Evolutionary conservation across 768 basidiomycete genomes (phyloP).

Genomic region (Clathrus columnatus): DNA sequence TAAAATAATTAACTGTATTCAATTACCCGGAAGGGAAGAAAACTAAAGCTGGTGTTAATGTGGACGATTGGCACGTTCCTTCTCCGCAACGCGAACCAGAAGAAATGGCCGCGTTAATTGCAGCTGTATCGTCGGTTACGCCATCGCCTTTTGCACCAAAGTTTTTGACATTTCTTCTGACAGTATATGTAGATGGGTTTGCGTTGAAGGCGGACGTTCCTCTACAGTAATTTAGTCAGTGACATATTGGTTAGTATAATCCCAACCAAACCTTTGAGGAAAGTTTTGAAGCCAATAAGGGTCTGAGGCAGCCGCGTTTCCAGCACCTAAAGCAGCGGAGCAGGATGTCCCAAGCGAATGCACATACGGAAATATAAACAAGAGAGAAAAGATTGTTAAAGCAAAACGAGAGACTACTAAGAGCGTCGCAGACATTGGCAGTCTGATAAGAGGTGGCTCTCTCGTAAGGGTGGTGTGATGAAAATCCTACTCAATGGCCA

Average conservation of each 20-base stretch:
- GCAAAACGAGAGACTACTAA: not conserved
- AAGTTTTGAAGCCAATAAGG: slow-evolving; percentile 8
- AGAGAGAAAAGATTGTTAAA: not conserved
- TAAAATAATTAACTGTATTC: not conserved
- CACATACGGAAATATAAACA: not conserved
- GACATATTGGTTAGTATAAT: not conserved
- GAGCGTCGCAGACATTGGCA: not conserved
- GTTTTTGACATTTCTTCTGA: slow-evolving; percentile 70
- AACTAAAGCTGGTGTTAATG: slow-evolving; percentile 56
- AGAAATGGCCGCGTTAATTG: slow-evolving; percentile 66
- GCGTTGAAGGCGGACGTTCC: slow-evolving; percentile 60
- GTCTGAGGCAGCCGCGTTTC: slow-evolving; percentile 5
- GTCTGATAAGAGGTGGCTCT: too few species aligned
- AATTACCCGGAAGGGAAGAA: slow-evolving; percentile 67
- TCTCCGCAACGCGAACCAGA: slow-evolving; percentile 55
- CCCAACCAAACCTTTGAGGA: not conserved
- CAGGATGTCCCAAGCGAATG: slow-evolving; percentile 4
- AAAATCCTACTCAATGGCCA: too few species aligned
- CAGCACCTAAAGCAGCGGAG: slow-evolving; percentile 3
- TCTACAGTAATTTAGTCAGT: not conserved
- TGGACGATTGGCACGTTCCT: slow-evolving; percentile 24
- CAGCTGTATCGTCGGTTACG: slow-evolving; percentile 62
- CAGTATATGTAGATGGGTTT: slow-evolving; percentile 45
- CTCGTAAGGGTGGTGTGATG: too few species aligned
- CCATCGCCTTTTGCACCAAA: slow-evolving; percentile 53